Evolutionary conservation across 1,139 yeast genomes (phyloP).

Genomic region (Scheffersomyces quercinus): DNA sequence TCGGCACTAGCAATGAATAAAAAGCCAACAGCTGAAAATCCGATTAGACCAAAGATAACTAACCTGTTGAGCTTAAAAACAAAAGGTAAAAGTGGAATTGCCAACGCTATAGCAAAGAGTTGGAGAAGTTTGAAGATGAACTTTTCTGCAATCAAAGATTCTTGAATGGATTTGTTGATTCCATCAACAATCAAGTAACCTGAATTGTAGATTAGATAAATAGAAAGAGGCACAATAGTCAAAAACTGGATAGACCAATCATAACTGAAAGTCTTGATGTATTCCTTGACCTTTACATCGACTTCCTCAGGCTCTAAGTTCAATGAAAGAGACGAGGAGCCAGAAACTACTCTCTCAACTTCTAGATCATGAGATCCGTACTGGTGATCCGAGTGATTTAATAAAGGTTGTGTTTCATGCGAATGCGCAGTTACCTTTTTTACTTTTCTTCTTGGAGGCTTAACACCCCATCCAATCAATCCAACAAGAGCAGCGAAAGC

Average conservation of each 20-base stretch:
- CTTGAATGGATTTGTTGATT: slow-evolving; percentile 68
- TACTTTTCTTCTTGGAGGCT: slow-evolving; percentile 6
- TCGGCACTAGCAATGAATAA: slow-evolving; percentile 34
- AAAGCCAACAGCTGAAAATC: slow-evolving; percentile 36
- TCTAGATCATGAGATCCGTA: slow-evolving; percentile 26
- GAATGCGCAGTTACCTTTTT: slow-evolving; percentile 6
- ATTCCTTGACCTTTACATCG: slow-evolving; percentile 20
- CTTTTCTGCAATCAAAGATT: slow-evolving; percentile 48
- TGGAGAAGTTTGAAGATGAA: slow-evolving; percentile 48
- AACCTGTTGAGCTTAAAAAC: slow-evolving; percentile 64
- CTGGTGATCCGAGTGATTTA: slow-evolving; percentile 17
- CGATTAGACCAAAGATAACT: slow-evolving; percentile 41
- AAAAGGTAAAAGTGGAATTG: slow-evolving; percentile 68
- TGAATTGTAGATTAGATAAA: slow-evolving; percentile 50
- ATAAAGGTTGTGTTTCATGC: slow-evolving; percentile 32
- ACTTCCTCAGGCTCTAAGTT: slow-evolving; percentile 10
- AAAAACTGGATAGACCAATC: slow-evolving; percentile 82
- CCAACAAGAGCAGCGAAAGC: slow-evolving; percentile 60
- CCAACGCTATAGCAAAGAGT: slow-evolving; percentile 37
- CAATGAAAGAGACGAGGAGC: slow-evolving; percentile 12
- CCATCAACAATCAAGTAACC: slow-evolving; percentile 63
- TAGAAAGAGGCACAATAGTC: slow-evolving; percentile 64
- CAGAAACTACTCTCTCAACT: slow-evolving; percentile 10
- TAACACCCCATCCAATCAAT: slow-evolving; percentile 45
- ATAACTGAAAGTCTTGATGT: slow-evolving; percentile 52